These are phyloP conservation scores for Jaltomata sinuosa DNA, from an alignment of 257 asterid species.

Conservation along the genomic window DNA sequence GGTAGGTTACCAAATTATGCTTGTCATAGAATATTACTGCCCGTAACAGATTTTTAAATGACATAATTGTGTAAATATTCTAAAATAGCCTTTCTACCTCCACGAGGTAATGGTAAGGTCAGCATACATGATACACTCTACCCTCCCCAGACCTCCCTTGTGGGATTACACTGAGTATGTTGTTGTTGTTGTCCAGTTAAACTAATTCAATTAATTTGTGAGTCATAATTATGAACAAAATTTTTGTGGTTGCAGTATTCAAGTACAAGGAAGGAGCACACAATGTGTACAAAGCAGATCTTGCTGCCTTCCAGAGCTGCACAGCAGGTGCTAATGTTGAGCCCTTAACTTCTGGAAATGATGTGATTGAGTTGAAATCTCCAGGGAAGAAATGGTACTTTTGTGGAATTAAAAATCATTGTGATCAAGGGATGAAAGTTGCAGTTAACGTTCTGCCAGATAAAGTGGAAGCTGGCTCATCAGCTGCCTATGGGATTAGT, in stretches of 20 bases:
- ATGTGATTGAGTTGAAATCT: slow-evolving; percentile 8
- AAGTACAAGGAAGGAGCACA: slow-evolving; percentile 22
- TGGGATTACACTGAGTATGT: no score
- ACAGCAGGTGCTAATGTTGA: background rate
- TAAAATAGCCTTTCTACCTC: no score
- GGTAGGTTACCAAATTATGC: no score
- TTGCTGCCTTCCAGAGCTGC: slow-evolving; percentile 13
- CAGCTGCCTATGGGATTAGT: background rate
- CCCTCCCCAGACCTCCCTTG: no score
- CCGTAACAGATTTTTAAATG: background rate
- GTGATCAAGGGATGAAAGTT: slow-evolving; percentile 20
- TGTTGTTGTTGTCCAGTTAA: no score
- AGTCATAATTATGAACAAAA: no score
- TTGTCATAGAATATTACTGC: background rate
- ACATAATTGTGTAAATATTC: background rate
- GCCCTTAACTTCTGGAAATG: slow-evolving; percentile 9
- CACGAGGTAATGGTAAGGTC: no score
- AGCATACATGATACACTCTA: no score
- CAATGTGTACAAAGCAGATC: slow-evolving; percentile 19
- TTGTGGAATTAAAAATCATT: slow-evolving; percentile 18
- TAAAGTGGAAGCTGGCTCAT: background rate
- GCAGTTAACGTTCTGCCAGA: slow-evolving; percentile 10
- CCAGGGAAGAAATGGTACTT: slow-evolving; percentile 36
- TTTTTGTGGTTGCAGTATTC: slow-evolving; percentile 12
- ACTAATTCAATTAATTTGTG: no score